phyloP scores from a whole-genome alignment of 2,329 filamentous ascomycete species.

The Nannizziopsis arthrosporioides region DNA sequence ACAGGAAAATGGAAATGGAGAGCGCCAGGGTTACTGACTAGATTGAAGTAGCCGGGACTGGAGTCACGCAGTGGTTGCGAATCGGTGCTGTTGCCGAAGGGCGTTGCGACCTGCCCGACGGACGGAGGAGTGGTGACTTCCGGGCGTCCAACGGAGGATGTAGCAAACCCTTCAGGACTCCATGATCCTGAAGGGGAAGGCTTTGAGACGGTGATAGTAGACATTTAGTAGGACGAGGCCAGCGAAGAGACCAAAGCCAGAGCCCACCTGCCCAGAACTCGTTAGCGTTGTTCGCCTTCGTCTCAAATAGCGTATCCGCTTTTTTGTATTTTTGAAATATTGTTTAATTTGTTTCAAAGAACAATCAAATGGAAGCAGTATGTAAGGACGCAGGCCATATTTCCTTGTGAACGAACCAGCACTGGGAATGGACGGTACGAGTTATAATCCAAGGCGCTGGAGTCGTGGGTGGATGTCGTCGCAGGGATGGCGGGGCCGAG shows the following conservation, averaged over 20 bases:
- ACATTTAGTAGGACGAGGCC: constrained; percentile 15
- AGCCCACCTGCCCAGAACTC: too few relatives aligned
- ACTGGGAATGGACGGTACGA: neutral
- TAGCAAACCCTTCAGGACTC: constrained; percentile 17
- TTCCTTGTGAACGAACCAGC: neutral
- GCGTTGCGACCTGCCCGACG: constrained; percentile 42
- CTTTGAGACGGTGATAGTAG: constrained; percentile 20
- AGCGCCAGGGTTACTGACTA: constrained; percentile 2
- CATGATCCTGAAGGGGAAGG: constrained; percentile 18
- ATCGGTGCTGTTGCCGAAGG: constrained; percentile 26
- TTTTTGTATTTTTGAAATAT: too few relatives aligned
- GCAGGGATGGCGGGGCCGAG: too few relatives aligned
- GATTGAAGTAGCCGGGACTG: constrained; percentile 13
- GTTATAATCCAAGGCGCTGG: too few relatives aligned
- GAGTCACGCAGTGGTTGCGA: constrained; percentile 2
- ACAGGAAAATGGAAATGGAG: constrained; percentile 4
- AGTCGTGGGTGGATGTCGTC: too few relatives aligned
- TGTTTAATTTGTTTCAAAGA: too few relatives aligned
- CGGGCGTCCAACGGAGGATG: constrained; percentile 43
- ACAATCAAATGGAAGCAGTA: too few relatives aligned
- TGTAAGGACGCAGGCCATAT: too few relatives aligned
- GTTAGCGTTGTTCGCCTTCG: too few relatives aligned
- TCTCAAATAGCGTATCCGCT: too few relatives aligned
- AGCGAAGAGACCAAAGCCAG: neutral
- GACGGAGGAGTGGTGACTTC: constrained; percentile 40